Percentiles rank a stretch among this genome's conserved stretches.
phyloP scores from a whole-genome alignment of 2,329 filamentous ascomycete genomes.

The Fusarium nematophilum region DNA sequence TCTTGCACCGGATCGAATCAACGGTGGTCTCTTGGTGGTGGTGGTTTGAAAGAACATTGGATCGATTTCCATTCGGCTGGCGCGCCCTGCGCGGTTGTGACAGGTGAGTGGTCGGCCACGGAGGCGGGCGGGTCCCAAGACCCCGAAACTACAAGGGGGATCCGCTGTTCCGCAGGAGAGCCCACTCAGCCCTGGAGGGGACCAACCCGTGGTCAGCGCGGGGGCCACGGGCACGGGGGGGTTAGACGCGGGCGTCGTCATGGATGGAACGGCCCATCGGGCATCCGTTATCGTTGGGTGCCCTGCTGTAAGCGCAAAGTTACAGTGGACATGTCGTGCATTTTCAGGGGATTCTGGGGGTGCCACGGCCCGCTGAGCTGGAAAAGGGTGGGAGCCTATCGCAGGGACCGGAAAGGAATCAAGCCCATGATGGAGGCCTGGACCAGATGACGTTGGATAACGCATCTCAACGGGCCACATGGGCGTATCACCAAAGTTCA shows the following conservation, averaged over 20 bases:
- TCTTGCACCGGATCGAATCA: slow-evolving; percentile 32
- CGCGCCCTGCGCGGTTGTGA: slow-evolving; percentile 7
- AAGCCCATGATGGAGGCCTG: neutral
- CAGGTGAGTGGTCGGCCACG: slow-evolving; percentile 29
- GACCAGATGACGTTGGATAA: slow-evolving; percentile 5
- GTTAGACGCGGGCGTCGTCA: slow-evolving; percentile 20
- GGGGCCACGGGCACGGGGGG: slow-evolving; percentile 13
- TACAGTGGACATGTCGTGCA: no score
- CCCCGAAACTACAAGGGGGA: slow-evolving; percentile 35
- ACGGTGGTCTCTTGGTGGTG: slow-evolving; percentile 36
- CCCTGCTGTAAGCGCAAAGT: no score
- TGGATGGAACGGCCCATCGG: slow-evolving; percentile 13
- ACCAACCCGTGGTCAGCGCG: slow-evolving; percentile 36
- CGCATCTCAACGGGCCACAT: slow-evolving; percentile 4
- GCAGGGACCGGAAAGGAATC: neutral
- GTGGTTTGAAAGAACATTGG: slow-evolving; percentile 37
- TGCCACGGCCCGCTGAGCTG: neutral
- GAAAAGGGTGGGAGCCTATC: slow-evolving; percentile 10
- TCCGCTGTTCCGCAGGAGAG: slow-evolving; percentile 19
- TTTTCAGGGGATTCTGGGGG: no score
- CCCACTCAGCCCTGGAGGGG: slow-evolving; percentile 29
- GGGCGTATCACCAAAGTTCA: neutral
- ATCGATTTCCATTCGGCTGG: slow-evolving; percentile 21
- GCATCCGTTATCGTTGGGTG: neutral
- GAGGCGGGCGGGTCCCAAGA: slow-evolving; percentile 36